These are phyloP conservation scores for Kurtzmaniella natalensis DNA, from an alignment of 1,139 yeast genomes.

Conservation along the genomic window DNA sequence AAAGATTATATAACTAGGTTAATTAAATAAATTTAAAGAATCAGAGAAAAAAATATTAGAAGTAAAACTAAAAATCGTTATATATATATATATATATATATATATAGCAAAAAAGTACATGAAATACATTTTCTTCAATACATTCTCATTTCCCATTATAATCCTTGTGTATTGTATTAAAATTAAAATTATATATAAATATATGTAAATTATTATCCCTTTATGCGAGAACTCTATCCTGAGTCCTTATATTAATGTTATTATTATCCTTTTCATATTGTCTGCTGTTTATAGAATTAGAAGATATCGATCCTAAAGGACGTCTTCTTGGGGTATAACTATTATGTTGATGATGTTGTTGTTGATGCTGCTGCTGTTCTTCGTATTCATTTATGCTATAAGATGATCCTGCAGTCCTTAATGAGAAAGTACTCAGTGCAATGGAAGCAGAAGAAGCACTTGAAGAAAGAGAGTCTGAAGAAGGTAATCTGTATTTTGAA, in stretches of 20 bases:
- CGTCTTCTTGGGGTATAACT: conserved; percentile 6
- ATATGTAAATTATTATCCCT: conserved; percentile 3
- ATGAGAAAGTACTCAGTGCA: conserved; percentile 15
- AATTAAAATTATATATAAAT: too few species aligned
- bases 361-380: too few species aligned
- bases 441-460: conserved; percentile 10
- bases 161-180: too few species aligned
- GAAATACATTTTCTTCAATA: too few species aligned
- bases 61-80: too few species aligned
- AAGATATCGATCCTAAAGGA: conserved; percentile 9
- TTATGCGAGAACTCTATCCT: conserved; percentile 1
- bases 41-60: too few species aligned
- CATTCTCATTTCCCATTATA: too few species aligned
- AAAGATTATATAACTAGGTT: too few species aligned
- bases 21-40: too few species aligned
- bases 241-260: not conserved
- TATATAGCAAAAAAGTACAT: too few species aligned
- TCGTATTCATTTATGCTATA: conserved; percentile 10
- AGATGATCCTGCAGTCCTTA: conserved; percentile 16
- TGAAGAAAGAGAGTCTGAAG: conserved; percentile 11
- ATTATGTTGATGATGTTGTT: conserved; percentile 8
- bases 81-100: too few species aligned
- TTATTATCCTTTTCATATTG: conserved; percentile 1
- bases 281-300: conserved; percentile 8
- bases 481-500: conserved; percentile 12